Percentiles rank a stretch among this genome's conserved stretches.
Conservation (phyloP, 1,284 basidiomycete genomes). For the Malassezia pachydermatis region DNA sequence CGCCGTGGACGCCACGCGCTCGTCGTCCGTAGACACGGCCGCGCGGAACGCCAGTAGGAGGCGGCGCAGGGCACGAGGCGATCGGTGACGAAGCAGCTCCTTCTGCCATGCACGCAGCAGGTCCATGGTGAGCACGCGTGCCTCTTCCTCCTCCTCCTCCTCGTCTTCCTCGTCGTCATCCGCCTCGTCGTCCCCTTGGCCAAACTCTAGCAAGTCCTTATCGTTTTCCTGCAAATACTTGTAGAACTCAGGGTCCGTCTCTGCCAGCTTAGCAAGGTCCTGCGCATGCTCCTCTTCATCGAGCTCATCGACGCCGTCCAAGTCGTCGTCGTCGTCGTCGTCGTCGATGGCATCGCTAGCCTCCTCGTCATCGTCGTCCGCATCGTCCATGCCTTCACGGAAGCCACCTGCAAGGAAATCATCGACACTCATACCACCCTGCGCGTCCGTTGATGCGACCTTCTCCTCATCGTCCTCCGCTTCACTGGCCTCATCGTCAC, state of each 20-base stretch:
- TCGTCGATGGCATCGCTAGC: conserved; percentile 14
- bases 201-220: conserved; percentile 71
- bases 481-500: conserved; percentile 14
- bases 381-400: conserved; percentile 25
- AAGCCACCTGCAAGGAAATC: conserved; percentile 46
- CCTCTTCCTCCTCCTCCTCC: conserved; percentile 16
- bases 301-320: conserved; percentile 36
- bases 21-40: conserved; percentile 35
- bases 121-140: conserved; percentile 58
- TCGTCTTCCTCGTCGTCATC: conserved; percentile 49
- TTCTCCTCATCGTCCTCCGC: conserved; percentile 20
- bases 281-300: conserved; percentile 55
- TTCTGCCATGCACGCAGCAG: conserved; percentile 77
- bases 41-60: conserved; percentile 54
- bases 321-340: conserved; percentile 27
- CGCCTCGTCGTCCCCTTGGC: conserved; percentile 30
- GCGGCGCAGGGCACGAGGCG: conserved; percentile 71
- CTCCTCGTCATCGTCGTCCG: conserved; percentile 29
- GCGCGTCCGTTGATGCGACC: conserved; percentile 13
- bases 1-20: conserved; percentile 21
- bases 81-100: conserved; percentile 75
- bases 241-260: conserved; percentile 97
- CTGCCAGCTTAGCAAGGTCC: conserved; percentile 78
- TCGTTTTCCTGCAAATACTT: conserved; percentile 96
- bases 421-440: conserved; percentile 38